Base-by-base conservation (phyloP, 164 flowering plant genomes). In the grape (Vitis vinifera) region DNA sequence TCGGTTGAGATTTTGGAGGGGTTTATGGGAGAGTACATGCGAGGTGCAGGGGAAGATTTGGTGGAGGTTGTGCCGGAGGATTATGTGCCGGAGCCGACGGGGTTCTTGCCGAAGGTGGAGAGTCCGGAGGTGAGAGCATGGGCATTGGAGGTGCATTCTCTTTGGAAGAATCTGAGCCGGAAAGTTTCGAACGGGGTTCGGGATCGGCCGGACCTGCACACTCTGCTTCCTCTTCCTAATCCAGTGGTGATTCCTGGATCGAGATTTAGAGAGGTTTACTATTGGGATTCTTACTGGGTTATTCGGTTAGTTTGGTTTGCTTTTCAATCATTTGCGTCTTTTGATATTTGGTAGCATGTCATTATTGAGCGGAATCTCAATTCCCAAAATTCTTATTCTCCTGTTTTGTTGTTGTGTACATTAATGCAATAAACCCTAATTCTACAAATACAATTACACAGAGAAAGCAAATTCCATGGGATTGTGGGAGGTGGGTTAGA, bases 201-300 rank as follows among this genome's bases (percentile, higher is more conserved):
- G 13, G 65, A 81, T 29, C 49, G 59, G 37, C 91, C 92, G 8
- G 89, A 89, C 2, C 65, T 71, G 67, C 91, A 91, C 73, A 93
- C 99, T 16, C 66, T 95, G 81, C 79, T 95, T 70, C 89, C 91
- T 27, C 70, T 93, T 81, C 88, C 91, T 13, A 77, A 68, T 19
- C 81, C 83, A 9, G 81, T 78, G 11, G 59, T 95, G 0, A 74
- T 95, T 59, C 96, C 98, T 0, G 99, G 99, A 9, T 91, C 97
- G 1, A 62, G 99, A 69, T 95, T 93, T 62, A 72, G 87, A 51
- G 99, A 95, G 86, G 90, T 93, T 68, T 90, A 95, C 73, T 95
- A 95, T 61, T 95, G 99, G 99, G 99, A 95, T 84, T 90, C 97
- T 68, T 95, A 88, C 53, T 93, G 98, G 97, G 86, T 91, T 0